Conservation (phyloP, 148 eudicot genomes). For the Cornus suecica region DNA sequence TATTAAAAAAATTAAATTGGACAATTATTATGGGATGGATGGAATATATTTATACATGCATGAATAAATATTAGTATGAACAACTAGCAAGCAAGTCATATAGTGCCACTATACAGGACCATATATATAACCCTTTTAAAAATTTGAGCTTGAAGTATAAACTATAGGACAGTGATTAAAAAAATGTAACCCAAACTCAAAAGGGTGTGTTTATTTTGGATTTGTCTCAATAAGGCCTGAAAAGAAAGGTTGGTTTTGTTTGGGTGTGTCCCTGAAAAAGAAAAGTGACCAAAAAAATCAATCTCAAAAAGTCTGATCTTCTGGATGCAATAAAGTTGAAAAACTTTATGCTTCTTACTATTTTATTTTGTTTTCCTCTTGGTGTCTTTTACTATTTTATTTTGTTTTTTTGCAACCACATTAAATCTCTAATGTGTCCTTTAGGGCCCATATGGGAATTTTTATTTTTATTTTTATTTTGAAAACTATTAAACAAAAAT, state of each 20-base stretch:
- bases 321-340: slow-evolving; percentile 23
- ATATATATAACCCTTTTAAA: not conserved
- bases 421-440: not conserved
- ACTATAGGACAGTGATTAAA: not conserved
- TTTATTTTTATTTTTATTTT: no score
- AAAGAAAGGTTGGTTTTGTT: slow-evolving; percentile 15
- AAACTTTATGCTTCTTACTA: slow-evolving; percentile 6
- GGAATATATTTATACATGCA: no score
- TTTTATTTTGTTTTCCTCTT: slow-evolving; percentile 13
- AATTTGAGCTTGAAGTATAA: not conserved
- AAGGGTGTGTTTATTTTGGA: not conserved
- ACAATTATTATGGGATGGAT: no score
- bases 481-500: no score
- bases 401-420: not conserved
- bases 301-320: slow-evolving; percentile 14
- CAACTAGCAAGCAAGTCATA: not conserved
- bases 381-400: slow-evolving; percentile 2
- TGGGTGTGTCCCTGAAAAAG: slow-evolving; percentile 12
- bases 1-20: no score
- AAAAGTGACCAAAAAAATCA: not conserved
- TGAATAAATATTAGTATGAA: no score
- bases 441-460: no score
- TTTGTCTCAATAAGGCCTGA: not conserved
- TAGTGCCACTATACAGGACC: not conserved
- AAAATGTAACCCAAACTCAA: not conserved